Percentiles rank a stretch among this genome's conserved stretches.
These are phyloP conservation scores for Globisporangium emineosum DNA, from an alignment of 352 stramenopile genomes.

Conservation along the genomic window DNA sequence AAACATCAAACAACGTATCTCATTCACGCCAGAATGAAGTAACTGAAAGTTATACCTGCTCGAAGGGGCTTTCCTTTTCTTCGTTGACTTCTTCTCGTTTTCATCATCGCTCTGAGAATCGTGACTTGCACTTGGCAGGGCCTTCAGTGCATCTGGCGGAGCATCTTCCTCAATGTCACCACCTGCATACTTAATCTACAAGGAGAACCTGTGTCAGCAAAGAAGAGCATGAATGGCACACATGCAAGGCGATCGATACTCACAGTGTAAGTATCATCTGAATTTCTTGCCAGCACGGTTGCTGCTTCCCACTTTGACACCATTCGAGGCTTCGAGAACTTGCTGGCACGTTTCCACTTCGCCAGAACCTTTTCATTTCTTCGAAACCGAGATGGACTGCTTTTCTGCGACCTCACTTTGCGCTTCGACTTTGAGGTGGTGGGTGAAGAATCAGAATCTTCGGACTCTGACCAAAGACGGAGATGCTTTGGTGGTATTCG, in stretches of 20 bases:
- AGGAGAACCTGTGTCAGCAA: constrained; percentile 1
- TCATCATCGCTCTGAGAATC: not conserved
- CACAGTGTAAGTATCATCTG: constrained; percentile 42
- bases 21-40: not conserved
- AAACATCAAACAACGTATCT: not conserved
- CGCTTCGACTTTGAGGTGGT: not conserved
- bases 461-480: constrained; percentile 27
- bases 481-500: constrained; percentile 29
- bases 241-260: not conserved
- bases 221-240: not conserved
- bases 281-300: constrained; percentile 30
- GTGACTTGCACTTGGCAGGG: not conserved
- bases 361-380: constrained; percentile 31
- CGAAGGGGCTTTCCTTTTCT: not conserved
- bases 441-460: constrained; percentile 22
- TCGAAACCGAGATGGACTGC: constrained; percentile 17
- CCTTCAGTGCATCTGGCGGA: constrained; percentile 31
- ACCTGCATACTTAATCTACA: constrained; percentile 50
- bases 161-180: constrained; percentile 55
- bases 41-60: constrained; percentile 3
- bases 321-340: constrained; percentile 31
- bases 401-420: constrained; percentile 2
- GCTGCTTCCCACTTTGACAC: constrained; percentile 29
- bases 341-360: constrained; percentile 38
- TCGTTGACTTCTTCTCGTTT: constrained; percentile 1